These are phyloP conservation scores for Penicillium subrubescens DNA, from an alignment of 495 filamentous ascomycete genomes.

Conservation along the genomic window DNA sequence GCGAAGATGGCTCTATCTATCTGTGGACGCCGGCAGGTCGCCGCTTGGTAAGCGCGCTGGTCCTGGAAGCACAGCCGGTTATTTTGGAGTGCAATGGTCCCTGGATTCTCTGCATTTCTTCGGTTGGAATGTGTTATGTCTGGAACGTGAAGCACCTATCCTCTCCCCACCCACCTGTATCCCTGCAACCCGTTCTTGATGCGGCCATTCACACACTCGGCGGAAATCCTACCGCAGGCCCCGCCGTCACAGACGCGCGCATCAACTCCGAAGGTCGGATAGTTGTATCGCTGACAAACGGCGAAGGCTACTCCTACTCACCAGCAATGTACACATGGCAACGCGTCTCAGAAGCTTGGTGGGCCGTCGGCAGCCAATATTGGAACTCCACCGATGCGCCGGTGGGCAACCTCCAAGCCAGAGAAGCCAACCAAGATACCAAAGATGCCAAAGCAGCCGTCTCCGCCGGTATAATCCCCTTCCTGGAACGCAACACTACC, in stretches of 20 bases:
- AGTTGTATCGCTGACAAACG: slow-evolving; percentile 84
- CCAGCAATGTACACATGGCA: slow-evolving; percentile 88
- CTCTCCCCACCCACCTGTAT: slow-evolving; percentile 86
- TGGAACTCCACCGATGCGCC: slow-evolving; percentile 95
- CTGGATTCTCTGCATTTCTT: slow-evolving; percentile 86
- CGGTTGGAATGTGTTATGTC: slow-evolving; percentile 86
- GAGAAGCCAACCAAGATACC: slow-evolving; percentile 54
- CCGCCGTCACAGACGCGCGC: slow-evolving; percentile 84
- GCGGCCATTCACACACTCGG: slow-evolving; percentile 71
- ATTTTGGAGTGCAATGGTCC: slow-evolving; percentile 87
- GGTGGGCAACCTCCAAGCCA: slow-evolving; percentile 73
- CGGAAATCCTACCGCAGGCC: slow-evolving; percentile 69
- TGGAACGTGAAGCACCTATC: slow-evolving; percentile 89
- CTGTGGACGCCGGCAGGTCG: slow-evolving; percentile 95
- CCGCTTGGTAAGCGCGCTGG: slow-evolving; percentile 75
- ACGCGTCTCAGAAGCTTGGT: slow-evolving; percentile 91
- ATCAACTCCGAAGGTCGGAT: slow-evolving; percentile 84
- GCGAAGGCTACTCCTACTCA: slow-evolving; percentile 89
- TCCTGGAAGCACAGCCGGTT: slow-evolving; percentile 90
- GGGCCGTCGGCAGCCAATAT: slow-evolving; percentile 96
- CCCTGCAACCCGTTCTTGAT: slow-evolving; percentile 86
- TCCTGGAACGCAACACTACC: slow-evolving; percentile 91
- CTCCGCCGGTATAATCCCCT: slow-evolving; percentile 91
- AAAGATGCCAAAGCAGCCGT: slow-evolving; percentile 58
- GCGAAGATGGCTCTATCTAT: slow-evolving; percentile 91